A percentile compares a stretch with the other conserved stretches of the same genome.
Conservation (phyloP, 169 alveolate genomes). For the Plasmodium berghei region DNA sequence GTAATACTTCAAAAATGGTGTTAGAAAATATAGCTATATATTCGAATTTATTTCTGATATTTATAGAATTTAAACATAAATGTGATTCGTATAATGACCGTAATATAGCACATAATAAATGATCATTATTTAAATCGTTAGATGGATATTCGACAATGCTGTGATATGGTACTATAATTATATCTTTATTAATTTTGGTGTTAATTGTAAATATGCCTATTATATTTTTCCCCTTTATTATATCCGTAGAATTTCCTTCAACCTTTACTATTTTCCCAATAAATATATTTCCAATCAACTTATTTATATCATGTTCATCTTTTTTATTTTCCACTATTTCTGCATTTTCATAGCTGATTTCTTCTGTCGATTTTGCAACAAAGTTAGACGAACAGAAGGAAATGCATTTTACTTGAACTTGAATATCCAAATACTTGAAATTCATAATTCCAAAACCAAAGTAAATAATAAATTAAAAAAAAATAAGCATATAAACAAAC, state of each 20-base stretch:
- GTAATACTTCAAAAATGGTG: constrained; percentile 31
- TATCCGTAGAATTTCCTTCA: constrained; percentile 6
- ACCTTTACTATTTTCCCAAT: constrained; percentile 48
- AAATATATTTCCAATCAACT: constrained; percentile 50
- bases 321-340: constrained; percentile 10
- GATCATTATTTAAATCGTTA: constrained; percentile 28
- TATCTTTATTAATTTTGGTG: constrained; percentile 35
- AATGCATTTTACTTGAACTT: constrained; percentile 58
- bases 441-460: constrained; percentile 19
- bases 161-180: constrained; percentile 42
- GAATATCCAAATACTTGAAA: constrained; percentile 19
- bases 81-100: constrained; percentile 62
- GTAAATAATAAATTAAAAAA: background rate
- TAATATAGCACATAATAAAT: constrained; percentile 44
- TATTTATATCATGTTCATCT: constrained; percentile 9
- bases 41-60: constrained; percentile 2
- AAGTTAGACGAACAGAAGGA: constrained; percentile 55
- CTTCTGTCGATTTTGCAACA: constrained; percentile 1
- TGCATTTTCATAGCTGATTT: constrained; percentile 1
- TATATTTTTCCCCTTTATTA: constrained; percentile 27
- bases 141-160: constrained; percentile 52
- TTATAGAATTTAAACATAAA: constrained; percentile 35
- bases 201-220: constrained; percentile 67
- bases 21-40: constrained; percentile 57
- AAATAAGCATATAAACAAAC: too few relatives aligned